phyloP scores from a whole-genome alignment of 768 basidiomycete species.

The Agaricus sinodeliciosus region DNA sequence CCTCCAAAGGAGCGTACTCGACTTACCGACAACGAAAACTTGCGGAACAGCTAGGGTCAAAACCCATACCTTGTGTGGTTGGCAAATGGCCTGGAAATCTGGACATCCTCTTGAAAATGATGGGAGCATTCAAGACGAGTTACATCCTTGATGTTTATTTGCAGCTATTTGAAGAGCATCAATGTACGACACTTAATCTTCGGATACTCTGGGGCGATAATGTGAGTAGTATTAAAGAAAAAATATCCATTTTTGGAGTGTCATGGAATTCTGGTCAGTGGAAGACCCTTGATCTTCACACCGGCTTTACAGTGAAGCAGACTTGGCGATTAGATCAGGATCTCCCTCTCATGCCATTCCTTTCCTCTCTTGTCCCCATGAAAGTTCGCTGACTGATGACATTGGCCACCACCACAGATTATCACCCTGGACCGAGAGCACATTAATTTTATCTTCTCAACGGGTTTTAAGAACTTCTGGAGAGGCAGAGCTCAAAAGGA shows the following conservation, averaged over 20 bases:
- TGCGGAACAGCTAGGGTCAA: constrained; percentile 42
- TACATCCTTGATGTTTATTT: constrained; percentile 61
- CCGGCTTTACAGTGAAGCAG: too few relatives aligned
- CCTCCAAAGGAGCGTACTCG: constrained; percentile 26
- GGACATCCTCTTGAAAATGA: constrained; percentile 55
- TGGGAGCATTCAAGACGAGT: constrained; percentile 46
- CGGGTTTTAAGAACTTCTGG: constrained; percentile 65
- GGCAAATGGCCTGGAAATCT: constrained; percentile 79
- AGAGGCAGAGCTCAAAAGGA: constrained; percentile 59
- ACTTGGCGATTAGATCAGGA: too few relatives aligned
- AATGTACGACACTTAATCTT: constrained; percentile 63
- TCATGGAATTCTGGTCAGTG: background rate
- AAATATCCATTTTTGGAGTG: background rate
- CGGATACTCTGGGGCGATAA: constrained; percentile 65
- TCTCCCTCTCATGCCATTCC: too few relatives aligned
- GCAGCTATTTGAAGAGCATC: constrained; percentile 63
- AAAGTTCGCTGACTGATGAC: background rate
- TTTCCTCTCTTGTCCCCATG: too few relatives aligned
- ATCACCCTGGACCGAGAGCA: constrained; percentile 73
- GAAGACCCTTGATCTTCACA: background rate
- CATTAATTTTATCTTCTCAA: constrained; percentile 55
- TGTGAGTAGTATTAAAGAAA: constrained; percentile 31
- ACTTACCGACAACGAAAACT: constrained; percentile 33
- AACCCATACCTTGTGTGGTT: constrained; percentile 47
- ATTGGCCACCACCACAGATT: constrained; percentile 33